Evolutionary conservation across 345 rosid species (phyloP).

Genomic region (Lumnitzera racemosa): DNA sequence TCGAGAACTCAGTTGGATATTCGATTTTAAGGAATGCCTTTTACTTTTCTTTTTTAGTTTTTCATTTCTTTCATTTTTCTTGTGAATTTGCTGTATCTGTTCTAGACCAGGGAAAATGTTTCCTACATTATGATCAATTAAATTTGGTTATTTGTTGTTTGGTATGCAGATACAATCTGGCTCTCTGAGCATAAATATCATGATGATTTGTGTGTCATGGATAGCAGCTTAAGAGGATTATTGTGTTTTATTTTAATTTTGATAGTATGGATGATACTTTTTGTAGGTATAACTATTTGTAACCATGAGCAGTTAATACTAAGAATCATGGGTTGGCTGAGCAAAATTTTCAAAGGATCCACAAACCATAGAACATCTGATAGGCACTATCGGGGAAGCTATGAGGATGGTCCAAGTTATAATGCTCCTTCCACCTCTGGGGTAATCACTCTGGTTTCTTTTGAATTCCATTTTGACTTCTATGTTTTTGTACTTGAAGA

Average conservation of each 20-base stretch:
- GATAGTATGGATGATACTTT: conserved; percentile 9
- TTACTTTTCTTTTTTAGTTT: no score
- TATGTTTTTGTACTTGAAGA: neutral
- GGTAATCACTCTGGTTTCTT: conserved; percentile 29
- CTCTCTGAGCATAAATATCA: no score
- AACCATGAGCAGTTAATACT: conserved; percentile 43
- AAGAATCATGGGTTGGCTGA: conserved; percentile 75
- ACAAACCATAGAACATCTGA: conserved; percentile 35
- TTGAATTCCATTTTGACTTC: neutral
- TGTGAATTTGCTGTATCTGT: no score
- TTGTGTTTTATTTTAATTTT: neutral
- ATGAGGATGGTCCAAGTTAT: conserved; percentile 34
- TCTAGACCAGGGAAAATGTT: no score
- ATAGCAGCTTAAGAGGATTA: neutral
- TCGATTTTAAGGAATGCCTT: no score
- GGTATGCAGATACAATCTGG: no score
- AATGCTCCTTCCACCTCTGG: conserved; percentile 59
- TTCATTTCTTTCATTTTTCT: no score
- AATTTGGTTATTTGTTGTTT: no score
- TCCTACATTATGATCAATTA: no score
- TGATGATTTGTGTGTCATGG: neutral
- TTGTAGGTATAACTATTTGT: conserved; percentile 36
- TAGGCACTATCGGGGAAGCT: conserved; percentile 39
- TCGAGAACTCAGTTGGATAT: no score
- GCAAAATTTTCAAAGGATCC: conserved; percentile 77